Evolutionary conservation across 2,329 filamentous ascomycete genomes (phyloP).

Genomic region (Fusarium subglutinans): DNA sequence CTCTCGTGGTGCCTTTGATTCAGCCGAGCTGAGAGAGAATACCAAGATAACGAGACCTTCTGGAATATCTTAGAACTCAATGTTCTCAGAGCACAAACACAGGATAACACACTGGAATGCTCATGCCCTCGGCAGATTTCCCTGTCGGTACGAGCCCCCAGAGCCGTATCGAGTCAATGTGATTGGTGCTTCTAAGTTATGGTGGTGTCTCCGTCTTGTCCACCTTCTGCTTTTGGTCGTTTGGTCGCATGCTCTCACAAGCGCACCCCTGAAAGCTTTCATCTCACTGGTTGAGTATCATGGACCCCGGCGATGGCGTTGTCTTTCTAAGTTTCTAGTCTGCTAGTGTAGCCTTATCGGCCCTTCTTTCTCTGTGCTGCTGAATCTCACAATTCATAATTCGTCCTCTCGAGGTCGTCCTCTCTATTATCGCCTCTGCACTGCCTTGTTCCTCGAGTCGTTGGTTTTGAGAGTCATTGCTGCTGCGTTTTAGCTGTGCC

Average conservation of each 20-base stretch:
- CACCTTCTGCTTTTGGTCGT: constrained; percentile 50
- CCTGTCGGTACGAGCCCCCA: constrained; percentile 33
- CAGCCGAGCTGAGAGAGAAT: constrained; percentile 5
- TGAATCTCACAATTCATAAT: constrained; percentile 26
- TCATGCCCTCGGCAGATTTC: constrained; percentile 41
- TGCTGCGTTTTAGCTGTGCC: constrained; percentile 11
- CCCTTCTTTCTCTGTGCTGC: constrained; percentile 36
- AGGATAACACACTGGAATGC: constrained; percentile 31
- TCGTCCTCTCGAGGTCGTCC: constrained; percentile 2
- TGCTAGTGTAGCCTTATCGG: constrained; percentile 36
- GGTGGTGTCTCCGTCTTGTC: constrained; percentile 46
- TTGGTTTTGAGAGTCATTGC: background rate
- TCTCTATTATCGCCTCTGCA: constrained; percentile 21
- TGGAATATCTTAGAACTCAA: constrained; percentile 38
- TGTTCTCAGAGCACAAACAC: background rate
- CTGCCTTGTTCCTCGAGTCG: background rate
- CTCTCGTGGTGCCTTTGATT: constrained; percentile 14
- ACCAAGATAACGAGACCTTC: constrained; percentile 41
- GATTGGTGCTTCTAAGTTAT: constrained; percentile 46
- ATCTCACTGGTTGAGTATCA: constrained; percentile 42
- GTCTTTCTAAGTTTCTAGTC: constrained; percentile 18
- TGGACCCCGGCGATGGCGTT: constrained; percentile 35
- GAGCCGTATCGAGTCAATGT: constrained; percentile 41
- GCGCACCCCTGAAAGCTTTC: constrained; percentile 38
- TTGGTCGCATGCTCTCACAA: constrained; percentile 48